Evolutionary conservation across 2,329 filamentous ascomycete genomes (phyloP).

Genomic region (Malbranchea zuffiana): DNA sequence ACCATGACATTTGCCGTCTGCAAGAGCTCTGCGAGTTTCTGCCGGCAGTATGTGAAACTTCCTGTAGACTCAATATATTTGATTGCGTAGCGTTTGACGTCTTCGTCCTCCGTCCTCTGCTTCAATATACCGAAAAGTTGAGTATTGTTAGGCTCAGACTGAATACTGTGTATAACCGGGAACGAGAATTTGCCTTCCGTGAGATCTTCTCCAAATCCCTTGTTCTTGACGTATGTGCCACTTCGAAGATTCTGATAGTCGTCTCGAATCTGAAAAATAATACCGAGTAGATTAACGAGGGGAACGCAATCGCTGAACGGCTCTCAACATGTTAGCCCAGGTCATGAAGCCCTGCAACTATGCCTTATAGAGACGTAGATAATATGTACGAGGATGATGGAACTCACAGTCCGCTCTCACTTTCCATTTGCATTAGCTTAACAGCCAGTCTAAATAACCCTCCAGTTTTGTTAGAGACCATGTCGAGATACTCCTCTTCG

Average conservation of each 20-base stretch:
- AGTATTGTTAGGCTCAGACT: constrained; percentile 47
- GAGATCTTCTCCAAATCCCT: constrained; percentile 57
- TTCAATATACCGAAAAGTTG: constrained; percentile 79
- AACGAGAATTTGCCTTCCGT: constrained; percentile 26
- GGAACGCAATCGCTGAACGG: constrained; percentile 30
- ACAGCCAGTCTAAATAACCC: constrained; percentile 31
- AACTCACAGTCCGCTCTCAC: constrained; percentile 12
- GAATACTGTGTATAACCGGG: constrained; percentile 21
- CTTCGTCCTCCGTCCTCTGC: constrained; percentile 69
- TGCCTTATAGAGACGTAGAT: too few species aligned
- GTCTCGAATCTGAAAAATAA: constrained; percentile 31
- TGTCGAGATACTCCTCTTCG: constrained; percentile 32
- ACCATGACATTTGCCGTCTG: too few species aligned
- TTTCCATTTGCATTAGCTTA: constrained; percentile 29
- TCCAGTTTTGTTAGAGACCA: constrained; percentile 35
- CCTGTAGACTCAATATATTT: constrained; percentile 82
- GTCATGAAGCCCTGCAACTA: too few species aligned
- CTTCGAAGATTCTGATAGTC: constrained; percentile 74
- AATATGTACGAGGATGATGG: too few species aligned
- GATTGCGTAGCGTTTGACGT: constrained; percentile 82
- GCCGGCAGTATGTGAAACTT: constrained; percentile 74
- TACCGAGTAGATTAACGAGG: constrained; percentile 50
- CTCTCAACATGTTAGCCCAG: constrained; percentile 6
- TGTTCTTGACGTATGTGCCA: constrained; percentile 63
- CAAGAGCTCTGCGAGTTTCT: constrained; percentile 55